A percentile compares a stretch with the other conserved stretches of the same genome.
Evolutionary conservation across 1,139 yeast genomes (phyloP).

Genomic region (Hansenula lynferdii): DNA sequence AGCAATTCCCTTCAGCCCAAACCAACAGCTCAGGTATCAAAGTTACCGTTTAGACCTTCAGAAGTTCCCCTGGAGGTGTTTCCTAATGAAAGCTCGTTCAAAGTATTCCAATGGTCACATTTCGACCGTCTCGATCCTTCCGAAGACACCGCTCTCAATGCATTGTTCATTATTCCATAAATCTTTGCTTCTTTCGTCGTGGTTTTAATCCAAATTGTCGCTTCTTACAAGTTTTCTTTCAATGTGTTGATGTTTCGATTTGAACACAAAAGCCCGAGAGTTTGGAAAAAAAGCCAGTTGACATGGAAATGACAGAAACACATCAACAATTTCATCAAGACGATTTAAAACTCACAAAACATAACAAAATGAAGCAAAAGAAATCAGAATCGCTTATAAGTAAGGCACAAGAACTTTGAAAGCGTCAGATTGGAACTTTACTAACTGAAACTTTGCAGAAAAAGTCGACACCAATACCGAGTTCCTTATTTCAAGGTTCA

Average conservation of each 20-base stretch:
- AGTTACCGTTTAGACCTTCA: not conserved
- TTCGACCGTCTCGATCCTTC: not conserved
- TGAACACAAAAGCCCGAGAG: too few relatives aligned
- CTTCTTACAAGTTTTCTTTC: too few relatives aligned
- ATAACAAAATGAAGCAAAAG: conserved; percentile 18
- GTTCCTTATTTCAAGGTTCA: conserved; percentile 26
- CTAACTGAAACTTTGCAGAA: conserved; percentile 12
- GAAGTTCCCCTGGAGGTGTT: not conserved
- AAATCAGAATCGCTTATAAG: conserved; percentile 23
- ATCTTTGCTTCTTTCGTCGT: too few relatives aligned
- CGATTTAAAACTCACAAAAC: too few relatives aligned
- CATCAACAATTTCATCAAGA: too few relatives aligned
- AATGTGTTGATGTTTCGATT: too few relatives aligned
- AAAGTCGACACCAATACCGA: conserved; percentile 30
- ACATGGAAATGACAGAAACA: too few relatives aligned
- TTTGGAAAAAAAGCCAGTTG: too few relatives aligned
- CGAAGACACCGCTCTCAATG: too few relatives aligned
- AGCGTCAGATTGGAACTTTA: not conserved
- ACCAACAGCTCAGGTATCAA: not conserved
- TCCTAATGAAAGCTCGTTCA: not conserved
- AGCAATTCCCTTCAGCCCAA: not conserved
- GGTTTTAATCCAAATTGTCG: too few relatives aligned
- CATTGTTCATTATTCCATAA: too few relatives aligned
- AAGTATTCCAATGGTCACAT: not conserved
- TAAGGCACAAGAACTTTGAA: conserved; percentile 14